A percentile compares a stretch with the other conserved stretches of the same genome.
These are phyloP conservation scores for Trichomonascaceae sp. DNA, from an alignment of 1,139 yeast genomes.

Conservation along the genomic window DNA sequence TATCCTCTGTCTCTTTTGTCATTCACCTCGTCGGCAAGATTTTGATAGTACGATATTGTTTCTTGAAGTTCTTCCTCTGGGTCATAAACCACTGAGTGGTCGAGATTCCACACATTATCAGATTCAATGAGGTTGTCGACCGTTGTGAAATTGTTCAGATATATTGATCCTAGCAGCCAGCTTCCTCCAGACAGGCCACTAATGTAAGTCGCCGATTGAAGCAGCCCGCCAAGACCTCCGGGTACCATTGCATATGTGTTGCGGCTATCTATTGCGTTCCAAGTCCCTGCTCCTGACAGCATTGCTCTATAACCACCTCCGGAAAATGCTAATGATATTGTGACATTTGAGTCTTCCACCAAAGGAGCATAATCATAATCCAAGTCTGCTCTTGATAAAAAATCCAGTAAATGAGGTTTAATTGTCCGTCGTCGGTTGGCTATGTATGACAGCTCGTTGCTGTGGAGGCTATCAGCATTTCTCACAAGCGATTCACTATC, in stretches of 20 bases:
- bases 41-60: constrained; percentile 40
- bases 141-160: constrained; percentile 75
- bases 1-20: constrained; percentile 63
- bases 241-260: constrained; percentile 47
- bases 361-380: constrained; percentile 16
- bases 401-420: constrained; percentile 13
- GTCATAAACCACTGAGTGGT: constrained; percentile 11
- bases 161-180: constrained; percentile 78
- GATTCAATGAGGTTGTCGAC: constrained; percentile 49
- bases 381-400: constrained; percentile 23
- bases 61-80: constrained; percentile 2
- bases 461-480: constrained; percentile 10
- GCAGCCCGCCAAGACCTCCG: constrained; percentile 70
- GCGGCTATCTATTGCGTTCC: constrained; percentile 66
- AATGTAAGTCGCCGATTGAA: constrained; percentile 67
- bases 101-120: constrained; percentile 63
- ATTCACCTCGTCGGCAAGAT: constrained; percentile 41
- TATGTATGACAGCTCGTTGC: constrained; percentile 16
- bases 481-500: constrained; percentile 12
- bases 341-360: constrained; percentile 16
- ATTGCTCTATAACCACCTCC: constrained; percentile 87
- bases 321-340: constrained; percentile 62
- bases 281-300: constrained; percentile 73
- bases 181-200: constrained; percentile 80
- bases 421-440: constrained; percentile 10